Conservation (phyloP, 306 rosid species). For the Cucurbita maxima region DNA sequence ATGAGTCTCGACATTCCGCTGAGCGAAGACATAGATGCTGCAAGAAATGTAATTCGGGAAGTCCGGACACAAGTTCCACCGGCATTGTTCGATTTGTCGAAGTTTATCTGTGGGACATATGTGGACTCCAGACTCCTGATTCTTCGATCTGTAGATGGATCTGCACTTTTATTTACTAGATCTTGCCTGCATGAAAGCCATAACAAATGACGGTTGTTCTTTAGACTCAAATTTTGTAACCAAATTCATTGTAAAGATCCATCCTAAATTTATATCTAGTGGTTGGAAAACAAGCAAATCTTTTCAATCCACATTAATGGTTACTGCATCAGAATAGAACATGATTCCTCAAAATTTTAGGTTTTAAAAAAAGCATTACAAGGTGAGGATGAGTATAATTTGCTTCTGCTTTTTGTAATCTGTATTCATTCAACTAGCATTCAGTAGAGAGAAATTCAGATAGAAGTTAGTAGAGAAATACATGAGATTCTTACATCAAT, state of each 20-base stretch:
- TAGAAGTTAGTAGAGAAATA: neutral
- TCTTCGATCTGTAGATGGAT: constrained; percentile 80
- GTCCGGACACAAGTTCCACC: constrained; percentile 71
- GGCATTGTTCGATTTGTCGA: constrained; percentile 77
- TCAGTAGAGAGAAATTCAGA: neutral
- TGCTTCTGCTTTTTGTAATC: neutral
- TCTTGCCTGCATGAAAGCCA: constrained; percentile 40
- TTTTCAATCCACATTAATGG: too few relatives aligned
- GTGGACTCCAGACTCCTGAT: constrained; percentile 76
- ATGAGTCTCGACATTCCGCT: constrained; percentile 54
- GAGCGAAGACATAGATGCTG: constrained; percentile 28
- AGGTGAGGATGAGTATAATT: neutral
- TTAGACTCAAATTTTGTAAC: neutral
- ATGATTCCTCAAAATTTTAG: neutral
- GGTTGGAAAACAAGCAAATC: too few relatives aligned
- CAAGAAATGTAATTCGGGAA: constrained; percentile 49
- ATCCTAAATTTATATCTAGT: too few relatives aligned
- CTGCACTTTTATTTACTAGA: constrained; percentile 83
- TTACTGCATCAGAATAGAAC: neutral
- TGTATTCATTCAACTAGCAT: neutral
- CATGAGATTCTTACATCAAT: constrained; percentile 32
- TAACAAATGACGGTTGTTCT: neutral
- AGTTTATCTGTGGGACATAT: constrained; percentile 86
- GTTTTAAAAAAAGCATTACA: neutral
- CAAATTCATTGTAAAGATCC: neutral